These are phyloP conservation scores for Ophiognomonia clavigignenti-juglandacearum DNA, from an alignment of 2,329 filamentous ascomycete genomes.

Conservation along the genomic window DNA sequence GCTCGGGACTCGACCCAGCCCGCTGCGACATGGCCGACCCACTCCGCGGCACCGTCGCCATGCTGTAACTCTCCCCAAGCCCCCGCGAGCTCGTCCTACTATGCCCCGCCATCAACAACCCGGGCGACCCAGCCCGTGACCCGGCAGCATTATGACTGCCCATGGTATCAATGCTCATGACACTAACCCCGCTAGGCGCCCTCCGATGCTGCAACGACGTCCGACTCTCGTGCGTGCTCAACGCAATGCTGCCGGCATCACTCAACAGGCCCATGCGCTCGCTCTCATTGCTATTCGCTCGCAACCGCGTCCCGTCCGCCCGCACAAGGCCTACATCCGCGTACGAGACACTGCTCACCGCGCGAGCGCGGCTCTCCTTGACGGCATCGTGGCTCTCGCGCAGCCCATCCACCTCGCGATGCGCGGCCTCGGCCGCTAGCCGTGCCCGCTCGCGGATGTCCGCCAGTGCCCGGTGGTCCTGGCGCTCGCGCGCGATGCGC, in stretches of 20 bases:
- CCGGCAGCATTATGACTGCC: constrained; percentile 21
- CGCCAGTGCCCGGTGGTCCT: constrained; percentile 66
- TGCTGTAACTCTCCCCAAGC: constrained; percentile 21
- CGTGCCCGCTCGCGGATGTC: constrained; percentile 57
- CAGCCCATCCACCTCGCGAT: constrained; percentile 56
- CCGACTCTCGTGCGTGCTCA: constrained; percentile 17
- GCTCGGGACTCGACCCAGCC: constrained; percentile 48
- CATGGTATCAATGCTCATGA: constrained; percentile 44
- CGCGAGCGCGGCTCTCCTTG: constrained; percentile 56
- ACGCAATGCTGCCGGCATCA: constrained; percentile 60
- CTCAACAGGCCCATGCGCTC: constrained; percentile 68
- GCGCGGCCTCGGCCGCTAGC: constrained; percentile 36
- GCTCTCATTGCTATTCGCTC: constrained; percentile 69
- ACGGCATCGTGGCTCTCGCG: constrained; percentile 51
- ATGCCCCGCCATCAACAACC: constrained; percentile 21
- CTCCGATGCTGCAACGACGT: constrained; percentile 32
- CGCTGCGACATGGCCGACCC: constrained; percentile 27
- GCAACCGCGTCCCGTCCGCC: constrained; percentile 71
- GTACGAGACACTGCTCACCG: constrained; percentile 72
- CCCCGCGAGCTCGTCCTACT: constrained; percentile 37
- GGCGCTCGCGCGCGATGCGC: constrained; percentile 65
- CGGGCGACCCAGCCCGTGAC: constrained; percentile 18
- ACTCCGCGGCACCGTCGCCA: constrained; percentile 19
- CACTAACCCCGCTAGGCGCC: constrained; percentile 47
- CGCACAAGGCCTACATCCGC: constrained; percentile 70